Conservation (phyloP, 83 land plant species). For the Picea mariana region DNA sequence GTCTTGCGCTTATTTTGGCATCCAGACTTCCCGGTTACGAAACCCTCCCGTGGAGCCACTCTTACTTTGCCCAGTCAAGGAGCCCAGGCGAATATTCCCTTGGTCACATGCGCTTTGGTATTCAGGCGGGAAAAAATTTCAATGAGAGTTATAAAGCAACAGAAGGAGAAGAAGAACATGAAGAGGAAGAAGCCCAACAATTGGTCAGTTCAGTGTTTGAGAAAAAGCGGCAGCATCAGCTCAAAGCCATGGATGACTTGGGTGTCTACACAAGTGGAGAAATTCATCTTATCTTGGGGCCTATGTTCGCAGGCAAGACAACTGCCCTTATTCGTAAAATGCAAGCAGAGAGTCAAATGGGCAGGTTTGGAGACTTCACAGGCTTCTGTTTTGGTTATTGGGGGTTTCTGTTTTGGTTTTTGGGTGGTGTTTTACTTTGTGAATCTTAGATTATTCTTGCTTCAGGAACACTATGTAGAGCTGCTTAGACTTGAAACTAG, state of each 20-base stretch:
- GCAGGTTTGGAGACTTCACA: slow-evolving; percentile 40
- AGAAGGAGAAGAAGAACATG: background rate
- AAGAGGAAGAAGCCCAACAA: background rate
- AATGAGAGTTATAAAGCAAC: background rate
- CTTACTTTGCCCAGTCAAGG: background rate
- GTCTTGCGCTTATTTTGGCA: background rate
- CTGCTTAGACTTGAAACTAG: too few species aligned
- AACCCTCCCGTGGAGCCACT: background rate
- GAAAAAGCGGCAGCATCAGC: too few species aligned
- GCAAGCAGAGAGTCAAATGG: slow-evolving; percentile 39
- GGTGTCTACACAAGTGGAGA: too few species aligned
- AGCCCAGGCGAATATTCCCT: background rate
- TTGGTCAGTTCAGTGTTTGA: background rate
- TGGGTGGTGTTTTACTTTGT: too few species aligned
- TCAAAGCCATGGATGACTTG: too few species aligned
- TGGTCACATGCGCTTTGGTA: background rate
- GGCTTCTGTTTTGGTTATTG: background rate
- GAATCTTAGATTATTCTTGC: too few species aligned
- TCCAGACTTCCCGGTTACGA: background rate
- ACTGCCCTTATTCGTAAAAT: slow-evolving; percentile 60
- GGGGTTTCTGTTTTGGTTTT: background rate
- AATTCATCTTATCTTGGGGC: slow-evolving; percentile 76
- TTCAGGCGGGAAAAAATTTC: slow-evolving; percentile 1
- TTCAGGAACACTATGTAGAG: too few species aligned
- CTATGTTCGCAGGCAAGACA: slow-evolving; percentile 86